phyloP scores from a whole-genome alignment of 1,284 basidiomycete species.

The Pulveroboletus sp. region DNA sequence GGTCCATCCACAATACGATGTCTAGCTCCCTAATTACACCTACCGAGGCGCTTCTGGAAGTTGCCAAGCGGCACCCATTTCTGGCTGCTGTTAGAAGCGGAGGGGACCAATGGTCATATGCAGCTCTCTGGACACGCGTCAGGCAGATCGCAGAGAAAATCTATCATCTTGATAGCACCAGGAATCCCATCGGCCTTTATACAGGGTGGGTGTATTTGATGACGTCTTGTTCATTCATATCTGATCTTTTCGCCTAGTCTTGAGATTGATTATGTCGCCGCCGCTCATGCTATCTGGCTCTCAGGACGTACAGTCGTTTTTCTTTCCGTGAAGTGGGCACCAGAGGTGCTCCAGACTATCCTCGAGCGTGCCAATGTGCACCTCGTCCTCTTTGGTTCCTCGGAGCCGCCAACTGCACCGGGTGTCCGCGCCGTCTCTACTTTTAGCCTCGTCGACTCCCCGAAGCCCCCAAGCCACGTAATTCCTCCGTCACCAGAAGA shows the following conservation, averaged over 20 bases:
- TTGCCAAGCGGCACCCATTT: slow-evolving; percentile 31
- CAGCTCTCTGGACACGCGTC: slow-evolving; percentile 33
- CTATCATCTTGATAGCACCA: slow-evolving; percentile 23
- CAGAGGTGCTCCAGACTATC: slow-evolving; percentile 23
- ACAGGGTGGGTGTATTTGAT: slow-evolving; percentile 16
- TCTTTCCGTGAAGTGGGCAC: slow-evolving; percentile 27
- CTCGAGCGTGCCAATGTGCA: slow-evolving; percentile 26
- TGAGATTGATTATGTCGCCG: slow-evolving; percentile 32
- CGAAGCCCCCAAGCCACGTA: slow-evolving; percentile 11
- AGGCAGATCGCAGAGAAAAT: slow-evolving; percentile 27
- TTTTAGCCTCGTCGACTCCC: slow-evolving; percentile 13
- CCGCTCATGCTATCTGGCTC: slow-evolving; percentile 34
- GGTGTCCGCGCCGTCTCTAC: slow-evolving; percentile 25
- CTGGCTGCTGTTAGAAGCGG: slow-evolving; percentile 22
- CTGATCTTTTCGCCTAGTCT: slow-evolving; percentile 19
- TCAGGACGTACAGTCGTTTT: slow-evolving; percentile 33
- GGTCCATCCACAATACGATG: slow-evolving; percentile 11
- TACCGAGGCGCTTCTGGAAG: slow-evolving; percentile 35
- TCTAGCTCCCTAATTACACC: slow-evolving; percentile 24
- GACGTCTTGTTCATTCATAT: neutral
- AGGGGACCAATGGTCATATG: slow-evolving; percentile 31
- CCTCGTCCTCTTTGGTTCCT: slow-evolving; percentile 26
- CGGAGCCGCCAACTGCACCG: slow-evolving; percentile 10
- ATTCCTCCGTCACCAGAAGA: slow-evolving; percentile 19
- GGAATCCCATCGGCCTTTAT: slow-evolving; percentile 29